Conservation (phyloP, 1,139 yeast species). For the Geotrichum phurueaensis region DNA sequence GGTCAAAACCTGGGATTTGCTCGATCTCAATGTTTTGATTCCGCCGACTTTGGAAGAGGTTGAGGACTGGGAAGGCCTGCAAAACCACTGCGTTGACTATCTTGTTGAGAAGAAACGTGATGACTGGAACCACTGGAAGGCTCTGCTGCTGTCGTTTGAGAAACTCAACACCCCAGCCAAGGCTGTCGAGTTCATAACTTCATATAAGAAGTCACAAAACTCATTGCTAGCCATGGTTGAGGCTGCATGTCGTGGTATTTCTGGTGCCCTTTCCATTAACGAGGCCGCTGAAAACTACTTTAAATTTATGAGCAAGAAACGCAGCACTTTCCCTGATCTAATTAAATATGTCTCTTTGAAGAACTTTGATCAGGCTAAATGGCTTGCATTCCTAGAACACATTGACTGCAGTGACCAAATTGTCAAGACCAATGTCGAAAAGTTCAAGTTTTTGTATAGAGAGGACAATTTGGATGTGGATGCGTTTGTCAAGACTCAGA, state of each 20-base stretch:
- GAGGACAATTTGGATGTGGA: slow-evolving; percentile 18
- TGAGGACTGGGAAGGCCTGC: slow-evolving; percentile 43
- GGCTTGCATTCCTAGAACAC: slow-evolving; percentile 10
- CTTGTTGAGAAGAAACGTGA: slow-evolving; percentile 28
- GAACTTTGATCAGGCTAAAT: slow-evolving; percentile 19
- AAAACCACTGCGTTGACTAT: slow-evolving; percentile 28
- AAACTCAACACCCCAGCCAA: slow-evolving; percentile 31
- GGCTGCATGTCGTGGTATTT: slow-evolving; percentile 28
- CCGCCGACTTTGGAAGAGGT: slow-evolving; percentile 42
- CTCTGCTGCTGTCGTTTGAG: slow-evolving; percentile 42
- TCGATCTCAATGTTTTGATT: slow-evolving; percentile 53
- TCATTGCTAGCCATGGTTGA: slow-evolving; percentile 51
- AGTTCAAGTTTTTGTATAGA: slow-evolving; percentile 37
- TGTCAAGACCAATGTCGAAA: slow-evolving; percentile 46
- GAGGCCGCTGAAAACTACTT: slow-evolving; percentile 42
- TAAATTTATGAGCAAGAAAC: slow-evolving; percentile 43
- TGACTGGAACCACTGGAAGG: slow-evolving; percentile 36
- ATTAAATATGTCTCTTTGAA: slow-evolving; percentile 33
- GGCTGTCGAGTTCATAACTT: slow-evolving; percentile 29
- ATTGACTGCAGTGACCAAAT: slow-evolving; percentile 35
- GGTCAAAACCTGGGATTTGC: slow-evolving; percentile 42
- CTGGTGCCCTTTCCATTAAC: slow-evolving; percentile 13
- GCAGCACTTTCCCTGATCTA: slow-evolving; percentile 59
- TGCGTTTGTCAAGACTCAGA: slow-evolving; percentile 27
- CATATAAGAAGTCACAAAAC: slow-evolving; percentile 46